phyloP scores from a whole-genome alignment of 2,329 filamentous ascomycete species.

The Trichoderma endophyticum region DNA sequence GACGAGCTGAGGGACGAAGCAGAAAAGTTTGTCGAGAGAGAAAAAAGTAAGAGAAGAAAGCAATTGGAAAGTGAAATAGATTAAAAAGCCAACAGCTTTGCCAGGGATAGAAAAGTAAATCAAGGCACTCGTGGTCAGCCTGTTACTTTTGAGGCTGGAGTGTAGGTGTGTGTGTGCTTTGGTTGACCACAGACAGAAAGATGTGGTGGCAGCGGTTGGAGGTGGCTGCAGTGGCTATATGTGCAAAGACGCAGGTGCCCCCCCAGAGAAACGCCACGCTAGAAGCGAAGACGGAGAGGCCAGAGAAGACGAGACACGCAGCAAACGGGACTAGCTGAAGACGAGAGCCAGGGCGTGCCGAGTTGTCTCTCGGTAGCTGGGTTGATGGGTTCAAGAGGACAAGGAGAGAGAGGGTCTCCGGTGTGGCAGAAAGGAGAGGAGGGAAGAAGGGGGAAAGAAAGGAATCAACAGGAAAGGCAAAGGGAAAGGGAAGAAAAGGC shows the following conservation, averaged over 20 bases:
- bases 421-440: neutral
- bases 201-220: constrained; percentile 1
- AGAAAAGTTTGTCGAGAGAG: neutral
- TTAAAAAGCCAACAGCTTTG: neutral
- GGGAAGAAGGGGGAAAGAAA: neutral
- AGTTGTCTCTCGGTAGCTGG: constrained; percentile 7
- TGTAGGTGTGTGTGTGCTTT: neutral
- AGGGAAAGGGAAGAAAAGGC: neutral
- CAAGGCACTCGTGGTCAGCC: neutral
- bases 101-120: neutral
- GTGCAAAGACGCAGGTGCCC: constrained; percentile 5
- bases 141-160: neutral
- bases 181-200: neutral
- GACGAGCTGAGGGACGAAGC: neutral
- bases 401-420: neutral
- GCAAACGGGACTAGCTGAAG: constrained; percentile 5
- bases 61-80: neutral
- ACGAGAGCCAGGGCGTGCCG: constrained; percentile 2
- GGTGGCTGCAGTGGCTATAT: constrained; percentile 16
- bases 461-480: neutral
- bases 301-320: constrained; percentile 7
- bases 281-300: constrained; percentile 6
- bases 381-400: neutral
- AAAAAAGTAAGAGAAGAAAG: neutral
- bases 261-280: constrained; percentile 12